phyloP scores from a whole-genome alignment of 164 flowering plant species.

The Umbellularia californica region DNA sequence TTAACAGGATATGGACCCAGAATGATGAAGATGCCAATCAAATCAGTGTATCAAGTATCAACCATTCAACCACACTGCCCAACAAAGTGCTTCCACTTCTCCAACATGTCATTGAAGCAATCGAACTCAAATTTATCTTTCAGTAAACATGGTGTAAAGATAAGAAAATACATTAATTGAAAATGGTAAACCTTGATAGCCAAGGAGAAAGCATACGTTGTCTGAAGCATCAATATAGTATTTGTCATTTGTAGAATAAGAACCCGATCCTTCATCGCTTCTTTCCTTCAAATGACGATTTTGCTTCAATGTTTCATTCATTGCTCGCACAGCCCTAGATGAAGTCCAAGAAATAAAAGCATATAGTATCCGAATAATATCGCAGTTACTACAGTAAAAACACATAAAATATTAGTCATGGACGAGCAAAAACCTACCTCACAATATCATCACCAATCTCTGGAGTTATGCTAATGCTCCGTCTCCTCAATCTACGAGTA shows the following conservation, averaged over 20 bases:
- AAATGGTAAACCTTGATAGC: not conserved
- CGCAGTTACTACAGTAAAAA: no score
- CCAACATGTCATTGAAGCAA: not conserved
- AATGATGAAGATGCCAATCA: not conserved
- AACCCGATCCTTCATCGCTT: constrained; percentile 39
- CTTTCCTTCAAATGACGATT: constrained; percentile 66
- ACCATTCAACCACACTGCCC: not conserved
- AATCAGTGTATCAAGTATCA: no score
- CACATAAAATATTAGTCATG: not conserved
- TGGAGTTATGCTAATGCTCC: constrained; percentile 95
- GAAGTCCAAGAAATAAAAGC: no score
- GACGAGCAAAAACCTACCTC: constrained; percentile 42
- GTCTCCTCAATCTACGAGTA: constrained; percentile 67
- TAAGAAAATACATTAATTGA: not conserved
- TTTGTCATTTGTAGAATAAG: constrained; percentile 35
- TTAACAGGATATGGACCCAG: not conserved
- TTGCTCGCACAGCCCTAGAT: constrained; percentile 88
- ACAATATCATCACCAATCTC: constrained; percentile 98
- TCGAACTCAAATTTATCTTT: not conserved
- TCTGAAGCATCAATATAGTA: constrained; percentile 34
- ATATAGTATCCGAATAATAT: no score
- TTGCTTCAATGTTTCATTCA: constrained; percentile 91
- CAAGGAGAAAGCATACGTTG: constrained; percentile 42
- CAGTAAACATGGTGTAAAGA: no score
- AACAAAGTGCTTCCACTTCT: not conserved